Evolutionary conservation across 164 flowering plant genomes (phyloP), one percentile per base, ranked within the genome.

Genomic region (Chimonanthus praecox): DNA sequence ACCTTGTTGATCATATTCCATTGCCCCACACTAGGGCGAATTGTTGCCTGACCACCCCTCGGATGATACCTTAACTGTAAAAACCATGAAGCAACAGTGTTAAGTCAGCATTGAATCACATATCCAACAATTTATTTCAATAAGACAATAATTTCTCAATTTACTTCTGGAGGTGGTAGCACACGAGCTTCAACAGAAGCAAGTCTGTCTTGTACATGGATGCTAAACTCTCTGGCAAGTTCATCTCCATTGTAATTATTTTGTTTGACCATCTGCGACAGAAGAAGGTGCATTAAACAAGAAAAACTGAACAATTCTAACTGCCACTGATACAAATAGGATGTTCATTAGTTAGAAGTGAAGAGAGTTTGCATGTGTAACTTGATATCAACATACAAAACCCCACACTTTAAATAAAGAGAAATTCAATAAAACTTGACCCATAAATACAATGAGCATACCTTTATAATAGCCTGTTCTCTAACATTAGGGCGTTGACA

Each of bases 1-100:
- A 93, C 99, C 89, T 87, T 86, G 72, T 89, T 78, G 0, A 88
- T 94, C 99, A 95, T 94, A 48, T 94, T 95, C 99, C 99, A 95
- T 20, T 85, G 88, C 0, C 99, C 99, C n/a, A 85, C 82, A 6
- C 75, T 64, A 2, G 99, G 99, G 49, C 81, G 80, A 46, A 87
- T 84, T 21, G 45, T 73, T 6, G 64, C 6, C 44, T 89, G 90
- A 33, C 71, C 73, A 3, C 98, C 94, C 60, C 75, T 71, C 0
- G 82, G 87, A 80, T 88, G 89, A 71, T 93, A 95, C 71, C 82
- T 84, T 8, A 95, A 88, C 98, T 95, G 83, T 77, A 67, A 62
- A 61, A 73, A 4, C 9, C 47, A 15, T 58, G 2, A 49, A 21
- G 8, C 6, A 6, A 44, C 33, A 33, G 33, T 33, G 33, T 18